These are phyloP conservation scores for Pichia occidentalis DNA, from an alignment of 805 yeast species.

Conservation along the genomic window DNA sequence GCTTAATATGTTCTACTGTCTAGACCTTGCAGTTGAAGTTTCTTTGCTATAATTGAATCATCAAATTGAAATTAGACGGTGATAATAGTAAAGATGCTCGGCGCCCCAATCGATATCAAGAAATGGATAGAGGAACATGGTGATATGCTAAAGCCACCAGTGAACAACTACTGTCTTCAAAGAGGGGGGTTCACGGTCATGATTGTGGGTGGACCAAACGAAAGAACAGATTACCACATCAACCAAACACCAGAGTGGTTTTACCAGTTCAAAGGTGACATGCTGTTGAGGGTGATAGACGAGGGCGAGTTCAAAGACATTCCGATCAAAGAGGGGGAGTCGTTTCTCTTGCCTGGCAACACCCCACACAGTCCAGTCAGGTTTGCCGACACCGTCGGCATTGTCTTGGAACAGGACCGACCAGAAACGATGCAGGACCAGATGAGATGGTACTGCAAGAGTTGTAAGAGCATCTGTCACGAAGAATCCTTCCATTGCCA, in stretches of 20 bases:
- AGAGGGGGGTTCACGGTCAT: constrained; percentile 89
- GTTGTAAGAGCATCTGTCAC: constrained; percentile 58
- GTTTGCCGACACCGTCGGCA: constrained; percentile 77
- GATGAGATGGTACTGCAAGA: constrained; percentile 81
- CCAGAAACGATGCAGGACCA: constrained; percentile 65
- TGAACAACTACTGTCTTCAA: constrained; percentile 83
- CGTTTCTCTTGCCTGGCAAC: constrained; percentile 80
- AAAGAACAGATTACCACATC: constrained; percentile 85
- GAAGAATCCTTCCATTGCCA: constrained; percentile 66
- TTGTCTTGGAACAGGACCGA: constrained; percentile 89
- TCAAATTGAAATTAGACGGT: too few species aligned
- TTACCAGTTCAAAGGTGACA: constrained; percentile 77
- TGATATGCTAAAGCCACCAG: constrained; percentile 81
- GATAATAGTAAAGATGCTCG: constrained; percentile 36
- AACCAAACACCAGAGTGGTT: constrained; percentile 95
- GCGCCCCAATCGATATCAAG: constrained; percentile 68
- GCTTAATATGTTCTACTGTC: too few species aligned
- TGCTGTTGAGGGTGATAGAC: constrained; percentile 80
- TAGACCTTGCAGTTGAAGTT: too few species aligned
- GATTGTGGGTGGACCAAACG: constrained; percentile 96
- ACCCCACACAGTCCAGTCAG: constrained; percentile 88
- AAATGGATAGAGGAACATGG: constrained; percentile 77
- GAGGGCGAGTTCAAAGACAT: constrained; percentile 71
- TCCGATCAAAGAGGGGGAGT: constrained; percentile 74
- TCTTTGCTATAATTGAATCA: too few species aligned